phyloP scores from a whole-genome alignment of 495 filamentous ascomycete species.

The Chaetomidium leptoderma region DNA sequence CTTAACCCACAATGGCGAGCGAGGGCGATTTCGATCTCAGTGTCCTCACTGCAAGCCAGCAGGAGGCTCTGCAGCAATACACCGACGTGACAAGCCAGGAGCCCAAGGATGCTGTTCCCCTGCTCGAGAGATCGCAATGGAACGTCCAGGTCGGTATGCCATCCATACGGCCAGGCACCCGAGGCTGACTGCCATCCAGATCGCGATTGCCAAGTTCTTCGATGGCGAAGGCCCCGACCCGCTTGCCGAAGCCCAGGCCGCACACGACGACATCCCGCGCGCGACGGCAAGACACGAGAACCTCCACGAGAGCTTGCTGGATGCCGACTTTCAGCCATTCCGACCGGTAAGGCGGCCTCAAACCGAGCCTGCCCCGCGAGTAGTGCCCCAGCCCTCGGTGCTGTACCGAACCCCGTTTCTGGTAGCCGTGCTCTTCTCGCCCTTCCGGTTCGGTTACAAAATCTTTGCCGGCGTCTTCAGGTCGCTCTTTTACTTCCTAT shows the following conservation, averaged over 20 bases:
- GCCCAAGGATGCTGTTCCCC: constrained; percentile 66
- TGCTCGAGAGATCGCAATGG: constrained; percentile 87
- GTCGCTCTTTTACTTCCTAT: constrained; percentile 72
- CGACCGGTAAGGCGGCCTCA: constrained; percentile 30
- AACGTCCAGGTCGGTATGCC: constrained; percentile 71
- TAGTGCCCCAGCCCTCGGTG: constrained; percentile 68
- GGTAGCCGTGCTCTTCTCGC: constrained; percentile 71
- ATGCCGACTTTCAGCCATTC: constrained; percentile 29
- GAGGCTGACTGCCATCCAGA: constrained; percentile 47
- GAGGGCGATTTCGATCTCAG: constrained; percentile 54
- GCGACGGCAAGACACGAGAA: constrained; percentile 62
- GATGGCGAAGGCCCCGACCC: constrained; percentile 87
- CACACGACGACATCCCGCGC: constrained; percentile 54
- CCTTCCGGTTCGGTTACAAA: constrained; percentile 72
- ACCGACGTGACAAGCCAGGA: constrained; percentile 84
- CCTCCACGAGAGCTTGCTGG: constrained; percentile 55
- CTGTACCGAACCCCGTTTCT: constrained; percentile 66
- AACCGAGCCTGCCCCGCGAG: constrained; percentile 67
- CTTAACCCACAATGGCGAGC: constrained; percentile 31
- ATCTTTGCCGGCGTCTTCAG: constrained; percentile 63
- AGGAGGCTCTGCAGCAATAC: constrained; percentile 78
- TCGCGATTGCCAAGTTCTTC: constrained; percentile 95
- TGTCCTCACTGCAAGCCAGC: constrained; percentile 70
- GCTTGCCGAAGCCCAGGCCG: constrained; percentile 68
- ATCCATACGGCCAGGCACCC: neutral